Conservation (phyloP, 179 eudicot species). For the Beta lomatogona region DNA sequence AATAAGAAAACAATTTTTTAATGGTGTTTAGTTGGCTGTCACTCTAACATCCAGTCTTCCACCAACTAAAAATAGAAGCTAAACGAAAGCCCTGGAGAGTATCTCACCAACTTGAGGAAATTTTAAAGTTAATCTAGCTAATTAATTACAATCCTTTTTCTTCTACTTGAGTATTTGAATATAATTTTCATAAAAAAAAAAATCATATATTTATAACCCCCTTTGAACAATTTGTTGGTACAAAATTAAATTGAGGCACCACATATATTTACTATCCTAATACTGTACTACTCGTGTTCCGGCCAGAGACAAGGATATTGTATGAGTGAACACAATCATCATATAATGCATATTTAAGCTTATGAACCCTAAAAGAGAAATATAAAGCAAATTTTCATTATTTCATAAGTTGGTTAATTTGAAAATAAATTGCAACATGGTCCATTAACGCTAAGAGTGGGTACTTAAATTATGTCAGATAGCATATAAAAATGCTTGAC, state of each 20-base stretch:
- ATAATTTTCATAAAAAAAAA: too few relatives aligned
- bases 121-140: not conserved
- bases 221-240: not conserved
- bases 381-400: not conserved
- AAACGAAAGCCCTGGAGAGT: constrained; percentile 4
- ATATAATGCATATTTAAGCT: too few relatives aligned
- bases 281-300: too few relatives aligned
- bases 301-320: too few relatives aligned
- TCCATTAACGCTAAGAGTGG: not conserved
- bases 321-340: not conserved
- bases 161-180: not conserved
- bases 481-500: not conserved
- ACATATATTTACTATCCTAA: too few relatives aligned
- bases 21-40: constrained; percentile 10
- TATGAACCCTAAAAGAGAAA: not conserved
- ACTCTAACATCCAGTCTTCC: not conserved
- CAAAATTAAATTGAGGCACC: too few relatives aligned
- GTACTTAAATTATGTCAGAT: not conserved
- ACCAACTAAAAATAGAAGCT: constrained; percentile 3
- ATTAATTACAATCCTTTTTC: not conserved
- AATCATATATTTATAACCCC: not conserved
- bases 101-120: constrained; percentile 5
- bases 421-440: too few relatives aligned
- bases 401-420: too few relatives aligned
- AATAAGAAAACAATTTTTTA: not conserved